Base-by-base conservation (phyloP, 371 early-diverging fungal genomes). In the Fennellomyces sp. region DNA sequence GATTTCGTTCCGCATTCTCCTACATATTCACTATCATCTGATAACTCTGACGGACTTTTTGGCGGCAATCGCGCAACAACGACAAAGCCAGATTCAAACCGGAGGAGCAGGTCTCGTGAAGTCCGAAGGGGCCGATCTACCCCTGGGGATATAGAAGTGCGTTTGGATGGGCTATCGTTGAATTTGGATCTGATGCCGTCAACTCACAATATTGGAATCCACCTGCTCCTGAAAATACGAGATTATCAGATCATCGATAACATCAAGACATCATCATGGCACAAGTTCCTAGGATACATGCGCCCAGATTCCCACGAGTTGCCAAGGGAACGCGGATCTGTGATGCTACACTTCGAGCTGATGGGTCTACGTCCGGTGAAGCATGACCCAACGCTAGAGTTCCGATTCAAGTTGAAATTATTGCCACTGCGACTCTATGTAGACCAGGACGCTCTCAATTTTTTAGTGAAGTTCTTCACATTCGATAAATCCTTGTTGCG, bases 371-470 rank as follows among this genome's bases (percentile, higher is more conserved):
- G 89, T 17, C 91, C 91, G 8, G 76, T 82, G 0, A 70, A 82
- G 2, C 64, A 65, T 12, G 82, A 77, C 35, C 69, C 76, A 12
- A 73, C 76, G 1, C 79, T 84, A 50, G 92, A 92, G 61, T 77
- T 80, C 36, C 63, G 90, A 21, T 55, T 91, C 47, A 88, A 84
- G 67, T 80, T 86, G 3, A 77, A 75, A 41, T 50, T 94, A 21
- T 71, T 91, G 28, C 98, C 98, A 0, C 52, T 97, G 31, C 84
- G 95, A 28, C 80, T 95, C 55, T 91, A 93, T 64, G 82, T 98
- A 8, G 97, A 97, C 70, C 98, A 97, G 66, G 98, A 98, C 65
- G 94, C 98, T 2, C 73, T 98, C 25, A 81, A 80, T 2, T 95
- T 95, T 66, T 58, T 96, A 63, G 84, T 92, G 25, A 70, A 81